A percentile compares a stretch with the other conserved stretches of the same genome.
These are phyloP conservation scores for Capsicum pubescens DNA, from an alignment of 257 asterid genomes.

Conservation along the genomic window DNA sequence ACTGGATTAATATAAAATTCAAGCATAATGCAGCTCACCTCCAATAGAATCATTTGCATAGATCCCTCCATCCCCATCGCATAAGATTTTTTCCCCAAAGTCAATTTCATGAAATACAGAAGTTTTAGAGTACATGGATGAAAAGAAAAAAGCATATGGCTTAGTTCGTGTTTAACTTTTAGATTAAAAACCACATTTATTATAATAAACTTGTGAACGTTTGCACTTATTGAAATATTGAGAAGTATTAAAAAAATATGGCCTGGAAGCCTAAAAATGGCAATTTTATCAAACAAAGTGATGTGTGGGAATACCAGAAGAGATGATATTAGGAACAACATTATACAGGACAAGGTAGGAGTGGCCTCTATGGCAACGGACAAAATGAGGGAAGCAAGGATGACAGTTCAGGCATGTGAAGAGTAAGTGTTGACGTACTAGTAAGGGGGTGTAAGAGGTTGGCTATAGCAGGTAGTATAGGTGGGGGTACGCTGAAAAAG, in stretches of 20 bases:
- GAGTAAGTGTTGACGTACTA: too few relatives aligned
- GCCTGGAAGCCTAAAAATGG: neutral
- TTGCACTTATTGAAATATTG: conserved; percentile 1
- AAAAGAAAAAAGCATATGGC: neutral
- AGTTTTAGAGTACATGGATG: conserved; percentile 3
- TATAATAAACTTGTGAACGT: neutral
- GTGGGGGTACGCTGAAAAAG: neutral
- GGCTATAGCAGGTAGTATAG: neutral
- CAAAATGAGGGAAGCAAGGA: neutral
- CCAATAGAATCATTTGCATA: neutral
- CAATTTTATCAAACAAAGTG: neutral
- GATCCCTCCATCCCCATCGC: neutral
- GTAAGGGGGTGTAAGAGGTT: neutral
- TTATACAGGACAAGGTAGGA: neutral
- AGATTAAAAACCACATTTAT: neutral
- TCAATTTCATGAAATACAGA: neutral
- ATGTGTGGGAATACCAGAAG: neutral
- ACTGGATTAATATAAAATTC: neutral
- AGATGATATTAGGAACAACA: neutral
- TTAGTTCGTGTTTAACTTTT: neutral
- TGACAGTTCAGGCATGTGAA: neutral
- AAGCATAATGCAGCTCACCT: conserved; percentile 3
- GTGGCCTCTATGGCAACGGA: neutral
- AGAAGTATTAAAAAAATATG: neutral
- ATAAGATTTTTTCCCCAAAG: conserved; percentile 5